These are phyloP conservation scores for Panaeolus papilionaceus DNA, from an alignment of 768 basidiomycete genomes.

Conservation along the genomic window DNA sequence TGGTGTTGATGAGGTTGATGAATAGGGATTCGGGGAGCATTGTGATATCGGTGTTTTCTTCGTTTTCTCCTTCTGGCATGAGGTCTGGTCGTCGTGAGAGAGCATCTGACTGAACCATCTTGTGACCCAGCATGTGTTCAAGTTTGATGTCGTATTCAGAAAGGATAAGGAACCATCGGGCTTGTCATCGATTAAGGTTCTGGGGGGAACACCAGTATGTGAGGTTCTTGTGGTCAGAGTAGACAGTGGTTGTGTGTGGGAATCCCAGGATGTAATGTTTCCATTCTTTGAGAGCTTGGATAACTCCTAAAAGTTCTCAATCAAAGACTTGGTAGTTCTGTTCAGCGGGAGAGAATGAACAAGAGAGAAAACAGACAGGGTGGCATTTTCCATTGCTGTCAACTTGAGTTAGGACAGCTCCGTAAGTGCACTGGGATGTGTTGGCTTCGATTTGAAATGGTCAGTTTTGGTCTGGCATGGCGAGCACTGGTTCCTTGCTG, in stretches of 20 bases:
- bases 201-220: conserved; percentile 36
- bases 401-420: conserved; percentile 35
- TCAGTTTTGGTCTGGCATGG: too few relatives aligned
- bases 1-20: too few relatives aligned
- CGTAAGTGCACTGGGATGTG: too few relatives aligned
- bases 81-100: conserved; percentile 25
- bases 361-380: conserved; percentile 26
- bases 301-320: too few relatives aligned
- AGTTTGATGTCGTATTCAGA: conserved; percentile 40
- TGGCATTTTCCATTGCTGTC: conserved; percentile 31
- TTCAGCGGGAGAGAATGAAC: conserved; percentile 11
- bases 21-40: too few relatives aligned
- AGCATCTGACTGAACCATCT: conserved; percentile 31
- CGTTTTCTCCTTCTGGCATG: too few relatives aligned
- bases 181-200: conserved; percentile 40
- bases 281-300: too few relatives aligned
- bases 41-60: too few relatives aligned
- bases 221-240: conserved; percentile 39
- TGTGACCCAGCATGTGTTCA: conserved; percentile 36
- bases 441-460: too few relatives aligned
- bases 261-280: too few relatives aligned
- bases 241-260: too few relatives aligned
- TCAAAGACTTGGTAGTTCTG: neutral
- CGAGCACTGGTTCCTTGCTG: too few relatives aligned
- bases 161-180: conserved; percentile 44